Evolutionary conservation across 2,329 filamentous ascomycete genomes (phyloP).

Genomic region (Alternaria brassicicola): DNA sequence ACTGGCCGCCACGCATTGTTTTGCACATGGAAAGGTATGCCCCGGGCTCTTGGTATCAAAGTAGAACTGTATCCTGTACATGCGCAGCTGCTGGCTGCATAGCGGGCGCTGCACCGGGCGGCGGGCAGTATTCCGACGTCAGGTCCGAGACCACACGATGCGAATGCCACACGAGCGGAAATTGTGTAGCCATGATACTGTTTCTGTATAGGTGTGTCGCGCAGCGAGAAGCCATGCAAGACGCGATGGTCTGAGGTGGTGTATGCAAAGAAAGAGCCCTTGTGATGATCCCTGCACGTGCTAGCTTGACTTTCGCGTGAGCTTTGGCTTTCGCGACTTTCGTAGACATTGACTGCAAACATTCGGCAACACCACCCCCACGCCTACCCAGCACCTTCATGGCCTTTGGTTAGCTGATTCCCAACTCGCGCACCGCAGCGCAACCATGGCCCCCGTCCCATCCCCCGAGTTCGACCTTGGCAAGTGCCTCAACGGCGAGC

Average conservation of each 20-base stretch:
- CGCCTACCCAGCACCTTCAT: conserved; percentile 31
- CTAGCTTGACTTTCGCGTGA: conserved; percentile 24
- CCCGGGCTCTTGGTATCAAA: too few relatives aligned
- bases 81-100: too few relatives aligned
- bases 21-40: background rate
- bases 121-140: too few relatives aligned
- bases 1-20: too few relatives aligned
- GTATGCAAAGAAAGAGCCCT: conserved; percentile 4
- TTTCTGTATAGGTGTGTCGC: background rate
- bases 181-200: background rate
- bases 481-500: conserved; percentile 81
- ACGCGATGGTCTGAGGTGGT: background rate
- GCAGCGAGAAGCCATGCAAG: background rate
- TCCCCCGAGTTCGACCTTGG: conserved; percentile 72
- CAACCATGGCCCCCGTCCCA: conserved; percentile 45
- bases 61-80: too few relatives aligned
- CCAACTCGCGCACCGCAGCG: conserved; percentile 43
- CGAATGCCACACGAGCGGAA: background rate
- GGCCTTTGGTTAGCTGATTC: conserved; percentile 41
- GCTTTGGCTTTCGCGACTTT: conserved; percentile 23
- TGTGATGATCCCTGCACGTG: conserved; percentile 18
- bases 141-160: background rate
- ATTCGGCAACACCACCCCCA: conserved; percentile 22
- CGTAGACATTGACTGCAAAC: conserved; percentile 31
- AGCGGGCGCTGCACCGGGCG: too few relatives aligned